These are phyloP conservation scores for Chlorella sorokiniana DNA, from an alignment of 139 green algal genomes.

Conservation along the genomic window DNA sequence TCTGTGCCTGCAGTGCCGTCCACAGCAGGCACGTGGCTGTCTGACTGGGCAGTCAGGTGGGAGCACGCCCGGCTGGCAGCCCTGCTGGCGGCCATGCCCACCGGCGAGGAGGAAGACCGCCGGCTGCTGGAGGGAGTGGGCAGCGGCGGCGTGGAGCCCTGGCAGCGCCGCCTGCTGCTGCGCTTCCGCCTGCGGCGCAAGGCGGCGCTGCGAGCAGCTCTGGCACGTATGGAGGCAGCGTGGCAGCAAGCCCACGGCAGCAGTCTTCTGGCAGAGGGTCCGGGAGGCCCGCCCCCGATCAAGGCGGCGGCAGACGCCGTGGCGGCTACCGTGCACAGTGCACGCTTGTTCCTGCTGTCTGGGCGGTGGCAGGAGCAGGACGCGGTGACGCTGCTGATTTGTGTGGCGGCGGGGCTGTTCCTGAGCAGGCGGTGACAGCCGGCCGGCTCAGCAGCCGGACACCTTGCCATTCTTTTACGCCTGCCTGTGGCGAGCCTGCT, in stretches of 20 bases:
- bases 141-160: not conserved
- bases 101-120: slow-evolving; percentile 9
- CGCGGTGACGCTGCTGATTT: too few species aligned
- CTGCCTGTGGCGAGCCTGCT: too few species aligned
- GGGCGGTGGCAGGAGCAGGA: too few species aligned
- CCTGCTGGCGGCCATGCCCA: slow-evolving; percentile 13
- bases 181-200: slow-evolving; percentile 21
- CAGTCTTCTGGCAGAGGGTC: too few species aligned
- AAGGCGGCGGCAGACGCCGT: too few species aligned
- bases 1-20: not conserved
- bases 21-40: not conserved
- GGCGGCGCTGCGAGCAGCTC: not conserved
- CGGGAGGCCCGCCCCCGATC: too few species aligned
- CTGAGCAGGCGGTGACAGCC: too few species aligned
- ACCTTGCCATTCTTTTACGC: too few species aligned
- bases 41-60: not conserved
- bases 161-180: slow-evolving; percentile 12
- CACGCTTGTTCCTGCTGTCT: too few species aligned
- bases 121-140: not conserved
- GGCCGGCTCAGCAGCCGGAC: too few species aligned
- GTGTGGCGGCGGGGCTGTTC: too few species aligned
- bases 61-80: slow-evolving; percentile 1
- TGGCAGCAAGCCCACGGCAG: not conserved
- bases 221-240: slow-evolving; percentile 10
- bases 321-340: too few species aligned